Evolutionary conservation across 1,284 basidiomycete genomes (phyloP), one percentile per base, ranked within the genome.

Genomic region (Rhizoctonia solani): DNA sequence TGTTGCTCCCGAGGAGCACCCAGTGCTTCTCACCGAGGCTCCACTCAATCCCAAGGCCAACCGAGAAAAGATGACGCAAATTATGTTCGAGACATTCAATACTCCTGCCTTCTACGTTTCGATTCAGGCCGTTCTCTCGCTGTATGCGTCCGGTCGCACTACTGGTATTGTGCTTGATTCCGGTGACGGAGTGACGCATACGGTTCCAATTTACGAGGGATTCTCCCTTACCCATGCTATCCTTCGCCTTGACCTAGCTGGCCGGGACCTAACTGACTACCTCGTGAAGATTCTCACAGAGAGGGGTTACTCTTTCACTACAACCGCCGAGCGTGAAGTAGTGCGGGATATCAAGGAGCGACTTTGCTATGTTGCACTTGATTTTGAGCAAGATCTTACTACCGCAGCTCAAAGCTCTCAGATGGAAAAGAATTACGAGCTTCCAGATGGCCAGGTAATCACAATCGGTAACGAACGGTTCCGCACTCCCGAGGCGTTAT

Each of bases 271-370:
- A 75, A 97, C 95, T 73, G 90, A 95, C 74, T 91, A 87, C 82
- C 82, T 98, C 73, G 87, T 93, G 83, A 96, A 95, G 85, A 92
- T 93, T 78, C 80, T 97, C 76, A 91, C 87, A 80, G 95, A 97
- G 83, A 89, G 95, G 74, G 95, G 95, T 34, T 96, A 98, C 82
- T 85, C 88, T 68, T 96, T 97, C 88, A 94, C 91, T 75, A 97
- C 90, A 73, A 90, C 92, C 21, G 93, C 93, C 69, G 93, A 95
- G 83, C 88, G 90, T 77, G 94, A 96, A 87, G 94, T 97, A 71
- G 95, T 97, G 75, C 87, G 95, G 75, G 95, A 97, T 80, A 95
- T 97, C 85, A 97, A 97, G 86, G 95, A 97, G 86, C 96, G 95
- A 84, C 87, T 97, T 56, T 96, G 94, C 83, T 97, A 97, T 80